Evolutionary conservation across 2,329 filamentous ascomycete genomes (phyloP), one percentile per base, ranked within the genome.

Genomic region (Leptoxyphium fumago): DNA sequence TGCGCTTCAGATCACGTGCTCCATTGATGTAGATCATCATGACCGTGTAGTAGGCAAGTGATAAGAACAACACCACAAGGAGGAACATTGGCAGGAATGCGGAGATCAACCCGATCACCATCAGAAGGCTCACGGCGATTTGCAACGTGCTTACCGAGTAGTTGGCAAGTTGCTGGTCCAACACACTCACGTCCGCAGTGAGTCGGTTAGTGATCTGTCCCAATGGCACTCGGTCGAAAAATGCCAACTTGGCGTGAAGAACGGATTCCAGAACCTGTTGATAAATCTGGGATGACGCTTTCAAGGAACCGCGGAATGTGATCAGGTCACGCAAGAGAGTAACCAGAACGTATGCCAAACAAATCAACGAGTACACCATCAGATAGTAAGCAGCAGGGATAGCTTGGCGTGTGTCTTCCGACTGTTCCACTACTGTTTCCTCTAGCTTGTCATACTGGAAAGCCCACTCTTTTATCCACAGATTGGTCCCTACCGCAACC

Each of bases 201-300:
- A 96, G 95, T 11, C 88, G 77, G 64, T 95, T 95, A 79, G 94
- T 94, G 53, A 96, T 71, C 63, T 94, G 87, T 11, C 88, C 88
- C 0, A 94, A 74, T 2, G 88, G 89, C 0, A 88, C 95, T 2
- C 87, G 82, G 57, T 95, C 88, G 55, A 95, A 95, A 66, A 95
- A 95, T 58, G 83, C 85, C 70, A 95, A 94, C 60, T 86, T 87
- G 21, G 89, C 88, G 51, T 86, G 77, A n/a, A 84, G 80, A 11
- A 96, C 77, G 1, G 82, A 72, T n/a, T 74, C 71, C 57, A 95
- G 80, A 44, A 95, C 69, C 28, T 74, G 71, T 51, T 79, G 72
- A 60, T 95, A 89, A 14, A 95, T 75, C 52, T 77, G 78, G 67
- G 76, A 80, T 28, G 88, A 94, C 2, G 89, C 88, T 18, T 80